Evolutionary conservation across 495 filamentous ascomycete species (phyloP), one percentile per base, ranked within the genome.

Genomic region (Hypoxylon lienhwacheense): DNA sequence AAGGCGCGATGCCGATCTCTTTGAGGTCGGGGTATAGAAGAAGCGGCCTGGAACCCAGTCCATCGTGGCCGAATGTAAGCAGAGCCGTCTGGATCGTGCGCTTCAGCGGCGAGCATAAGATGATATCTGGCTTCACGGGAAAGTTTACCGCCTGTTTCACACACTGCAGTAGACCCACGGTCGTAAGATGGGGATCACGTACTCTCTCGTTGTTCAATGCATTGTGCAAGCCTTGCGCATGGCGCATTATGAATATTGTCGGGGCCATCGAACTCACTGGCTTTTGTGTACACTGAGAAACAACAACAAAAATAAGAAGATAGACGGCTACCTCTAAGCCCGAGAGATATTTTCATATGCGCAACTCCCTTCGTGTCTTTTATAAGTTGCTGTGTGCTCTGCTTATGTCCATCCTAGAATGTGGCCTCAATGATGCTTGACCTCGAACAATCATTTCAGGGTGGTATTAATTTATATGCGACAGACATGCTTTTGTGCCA

Each of bases 41-140:
- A 28, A 87, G 73, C 31, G 89, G 61, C 3, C 16, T 8, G 31
- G 7, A 0, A 49, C 4, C 5, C 1, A 41, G 5, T 7, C 69
- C 68, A 1, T 61, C 59, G 20, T 70, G 73, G 19, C 61, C 67
- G 70, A 95, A 95, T 45, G 77, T 79, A 35, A 86, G 69, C 3
- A 95, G 73, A 2, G 85, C 80, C 0, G 91, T 96, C 66, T 88
- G 84, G 29, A 97, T 74, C 1, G 89, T 89, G 45, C 91, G 84
- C 16, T 83, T 83, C 42, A 93, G 77, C 0, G 91, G 91, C 0
- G 89, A 95, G 35, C 87, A 81, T 6, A 90, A 77, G 4, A 96
- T 73, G 63, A 89, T 66, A 12, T 78, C 60, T 7, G 73, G 60
- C 55, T 81, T 77, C 60, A 72, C 52, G 7, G 85, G 84, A 68